These are phyloP conservation scores for Nothophaeocryptopus gaeumannii DNA, from an alignment of 2,329 filamentous ascomycete genomes.

Conservation along the genomic window DNA sequence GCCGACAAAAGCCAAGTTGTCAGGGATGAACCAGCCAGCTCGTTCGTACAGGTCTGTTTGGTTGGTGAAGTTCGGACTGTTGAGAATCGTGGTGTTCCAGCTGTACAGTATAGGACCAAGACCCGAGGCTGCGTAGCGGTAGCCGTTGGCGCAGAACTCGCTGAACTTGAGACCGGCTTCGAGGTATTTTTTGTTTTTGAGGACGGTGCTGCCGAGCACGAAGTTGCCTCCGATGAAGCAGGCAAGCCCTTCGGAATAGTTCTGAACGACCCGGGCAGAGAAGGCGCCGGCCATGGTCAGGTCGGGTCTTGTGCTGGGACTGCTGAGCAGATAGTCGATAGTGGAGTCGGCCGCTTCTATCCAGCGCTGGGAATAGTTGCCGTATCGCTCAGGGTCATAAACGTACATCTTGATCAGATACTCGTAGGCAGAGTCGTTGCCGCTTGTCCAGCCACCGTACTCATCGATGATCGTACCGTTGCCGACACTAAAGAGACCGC, in stretches of 20 bases:
- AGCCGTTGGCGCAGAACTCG: conserved; percentile 71
- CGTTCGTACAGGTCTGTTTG: conserved; percentile 60
- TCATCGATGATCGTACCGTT: conserved; percentile 67
- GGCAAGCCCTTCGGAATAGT: conserved; percentile 55
- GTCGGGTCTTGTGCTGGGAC: conserved; percentile 64
- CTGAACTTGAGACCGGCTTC: conserved; percentile 72
- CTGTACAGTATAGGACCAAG: conserved; percentile 69
- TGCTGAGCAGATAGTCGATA: conserved; percentile 67
- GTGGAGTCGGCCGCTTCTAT: conserved; percentile 70
- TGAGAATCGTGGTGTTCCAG: conserved; percentile 35
- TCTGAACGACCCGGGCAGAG: conserved; percentile 41
- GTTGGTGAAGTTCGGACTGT: conserved; percentile 32
- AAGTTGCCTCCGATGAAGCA: conserved; percentile 86
- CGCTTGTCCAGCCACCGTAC: conserved; percentile 71
- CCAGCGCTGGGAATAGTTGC: conserved; percentile 62
- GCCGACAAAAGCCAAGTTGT: conserved; percentile 20
- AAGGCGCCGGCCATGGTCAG: conserved; percentile 68
- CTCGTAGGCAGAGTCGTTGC: conserved; percentile 80
- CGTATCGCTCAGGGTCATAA: conserved; percentile 67
- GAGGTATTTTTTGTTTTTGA: conserved; percentile 64
- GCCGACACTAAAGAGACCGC: conserved; percentile 61
- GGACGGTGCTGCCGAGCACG: conserved; percentile 72
- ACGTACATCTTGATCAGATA: conserved; percentile 90
- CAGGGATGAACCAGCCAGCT: conserved; percentile 68
- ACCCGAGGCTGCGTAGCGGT: conserved; percentile 62